These are phyloP conservation scores for Lentinula boryana DNA, from an alignment of 768 basidiomycete genomes.

Conservation along the genomic window DNA sequence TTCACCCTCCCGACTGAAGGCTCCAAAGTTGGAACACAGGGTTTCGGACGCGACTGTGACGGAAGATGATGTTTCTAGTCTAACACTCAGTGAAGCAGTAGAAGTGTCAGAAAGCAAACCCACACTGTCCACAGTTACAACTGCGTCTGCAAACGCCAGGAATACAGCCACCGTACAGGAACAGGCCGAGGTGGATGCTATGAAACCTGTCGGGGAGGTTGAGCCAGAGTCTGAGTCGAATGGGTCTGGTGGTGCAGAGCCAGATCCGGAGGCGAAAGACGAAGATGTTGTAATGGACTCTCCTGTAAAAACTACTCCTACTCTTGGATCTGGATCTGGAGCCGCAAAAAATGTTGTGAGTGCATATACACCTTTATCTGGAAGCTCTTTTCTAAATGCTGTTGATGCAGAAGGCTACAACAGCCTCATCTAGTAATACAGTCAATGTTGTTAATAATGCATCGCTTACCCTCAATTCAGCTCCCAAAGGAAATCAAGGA, in stretches of 20 bases:
- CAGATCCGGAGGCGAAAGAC: neutral
- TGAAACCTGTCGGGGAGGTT: slow-evolving; percentile 2
- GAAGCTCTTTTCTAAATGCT: neutral
- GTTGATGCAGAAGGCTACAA: neutral
- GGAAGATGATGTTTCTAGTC: neutral
- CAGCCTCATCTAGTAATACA: neutral
- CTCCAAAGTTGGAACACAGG: neutral
- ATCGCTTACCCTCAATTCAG: neutral
- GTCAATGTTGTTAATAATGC: neutral
- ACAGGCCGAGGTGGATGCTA: slow-evolving; percentile 2
- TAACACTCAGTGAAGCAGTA: too few species aligned
- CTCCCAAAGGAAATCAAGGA: neutral
- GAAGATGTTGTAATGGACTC: neutral
- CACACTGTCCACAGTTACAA: neutral
- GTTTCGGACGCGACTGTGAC: neutral
- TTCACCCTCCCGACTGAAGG: neutral
- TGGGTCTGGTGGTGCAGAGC: neutral
- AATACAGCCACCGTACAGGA: neutral
- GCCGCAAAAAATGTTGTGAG: neutral
- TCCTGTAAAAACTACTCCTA: neutral
- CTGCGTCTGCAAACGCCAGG: neutral
- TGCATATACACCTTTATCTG: too few species aligned
- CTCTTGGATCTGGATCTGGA: neutral
- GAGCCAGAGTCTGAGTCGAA: neutral
- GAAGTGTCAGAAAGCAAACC: neutral